These are phyloP conservation scores for Komagataella mondaviorum DNA, from an alignment of 805 yeast species.

Conservation along the genomic window DNA sequence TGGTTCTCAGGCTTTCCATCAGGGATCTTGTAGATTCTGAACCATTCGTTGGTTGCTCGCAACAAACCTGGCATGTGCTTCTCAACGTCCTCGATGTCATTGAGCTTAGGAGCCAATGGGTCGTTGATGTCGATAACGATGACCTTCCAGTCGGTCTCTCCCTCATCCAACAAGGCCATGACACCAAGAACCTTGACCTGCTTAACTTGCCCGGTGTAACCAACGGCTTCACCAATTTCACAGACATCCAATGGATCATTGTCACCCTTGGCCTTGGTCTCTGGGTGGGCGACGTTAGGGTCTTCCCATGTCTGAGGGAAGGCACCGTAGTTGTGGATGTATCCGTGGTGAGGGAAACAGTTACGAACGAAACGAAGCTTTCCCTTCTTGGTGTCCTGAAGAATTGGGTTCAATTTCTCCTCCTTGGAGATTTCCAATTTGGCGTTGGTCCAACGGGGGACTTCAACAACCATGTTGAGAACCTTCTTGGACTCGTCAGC, in stretches of 20 bases:
- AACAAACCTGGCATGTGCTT: slow-evolving; percentile 83
- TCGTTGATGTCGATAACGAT: slow-evolving; percentile 81
- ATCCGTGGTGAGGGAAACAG: slow-evolving; percentile 98
- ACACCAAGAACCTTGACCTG: slow-evolving; percentile 90
- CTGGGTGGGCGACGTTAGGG: slow-evolving; percentile 49
- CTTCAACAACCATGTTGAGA: slow-evolving; percentile 74
- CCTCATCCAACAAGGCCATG: slow-evolving; percentile 89
- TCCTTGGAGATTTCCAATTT: slow-evolving; percentile 91
- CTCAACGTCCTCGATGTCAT: slow-evolving; percentile 86
- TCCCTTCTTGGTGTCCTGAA: slow-evolving; percentile 97
- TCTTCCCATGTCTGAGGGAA: slow-evolving; percentile 93
- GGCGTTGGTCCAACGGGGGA: slow-evolving; percentile 98
- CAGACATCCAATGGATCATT: slow-evolving; percentile 81
- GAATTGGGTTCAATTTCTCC: slow-evolving; percentile 74
- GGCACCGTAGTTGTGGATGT: slow-evolving; percentile 97
- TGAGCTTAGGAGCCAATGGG: slow-evolving; percentile 76
- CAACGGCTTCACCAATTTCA: slow-evolving; percentile 62
- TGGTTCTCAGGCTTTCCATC: slow-evolving; percentile 96
- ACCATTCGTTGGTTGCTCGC: slow-evolving; percentile 95
- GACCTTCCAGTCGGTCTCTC: slow-evolving; percentile 86
- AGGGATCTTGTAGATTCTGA: slow-evolving; percentile 94
- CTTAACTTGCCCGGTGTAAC: slow-evolving; percentile 59
- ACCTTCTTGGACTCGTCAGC: slow-evolving; percentile 89
- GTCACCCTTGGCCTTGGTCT: slow-evolving; percentile 62
- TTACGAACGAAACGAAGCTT: slow-evolving; percentile 91